phyloP scores from a whole-genome alignment of 2,329 filamentous ascomycete genomes.

The Sporothrix pallida region DNA sequence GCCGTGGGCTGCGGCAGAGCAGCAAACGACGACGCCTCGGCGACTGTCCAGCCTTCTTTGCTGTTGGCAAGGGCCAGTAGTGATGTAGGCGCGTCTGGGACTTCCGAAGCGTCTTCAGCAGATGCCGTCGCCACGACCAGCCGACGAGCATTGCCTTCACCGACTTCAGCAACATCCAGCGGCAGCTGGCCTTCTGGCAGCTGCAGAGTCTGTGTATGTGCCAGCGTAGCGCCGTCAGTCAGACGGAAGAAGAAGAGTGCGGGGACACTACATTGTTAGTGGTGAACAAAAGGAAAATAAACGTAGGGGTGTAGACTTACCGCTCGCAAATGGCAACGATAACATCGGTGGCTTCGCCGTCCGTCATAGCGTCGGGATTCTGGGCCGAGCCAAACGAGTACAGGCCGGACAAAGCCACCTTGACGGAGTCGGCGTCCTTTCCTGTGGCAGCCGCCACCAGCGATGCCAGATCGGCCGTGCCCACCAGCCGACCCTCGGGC shows the following conservation, averaged over 20 bases:
- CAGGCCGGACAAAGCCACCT: conserved; percentile 57
- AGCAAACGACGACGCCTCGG: conserved; percentile 36
- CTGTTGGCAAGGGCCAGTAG: conserved; percentile 38
- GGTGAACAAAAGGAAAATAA: too few relatives aligned
- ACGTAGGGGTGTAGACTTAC: conserved; percentile 46
- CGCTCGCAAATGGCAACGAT: conserved; percentile 53
- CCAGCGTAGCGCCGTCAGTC: conserved; percentile 54
- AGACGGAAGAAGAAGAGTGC: conserved; percentile 71
- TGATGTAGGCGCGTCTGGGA: conserved; percentile 28
- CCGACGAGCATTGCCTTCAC: neutral
- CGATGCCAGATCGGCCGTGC: conserved; percentile 61
- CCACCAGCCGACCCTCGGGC: conserved; percentile 61
- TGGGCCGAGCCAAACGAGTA: conserved; percentile 42
- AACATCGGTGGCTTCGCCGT: conserved; percentile 39
- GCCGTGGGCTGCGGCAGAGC: conserved; percentile 15
- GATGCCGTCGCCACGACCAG: conserved; percentile 25
- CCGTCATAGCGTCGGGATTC: conserved; percentile 25
- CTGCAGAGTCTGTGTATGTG: conserved; percentile 56
- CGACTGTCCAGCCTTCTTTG: conserved; percentile 23
- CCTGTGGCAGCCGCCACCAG: conserved; percentile 51
- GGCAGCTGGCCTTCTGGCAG: conserved; percentile 58
- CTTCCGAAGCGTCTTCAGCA: neutral
- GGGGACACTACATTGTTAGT: conserved; percentile 52
- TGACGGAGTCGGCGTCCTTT: conserved; percentile 37
- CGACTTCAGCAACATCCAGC: conserved; percentile 55